Conservation (phyloP, 345 rosid genomes). For the Populus pruinosa region DNA sequence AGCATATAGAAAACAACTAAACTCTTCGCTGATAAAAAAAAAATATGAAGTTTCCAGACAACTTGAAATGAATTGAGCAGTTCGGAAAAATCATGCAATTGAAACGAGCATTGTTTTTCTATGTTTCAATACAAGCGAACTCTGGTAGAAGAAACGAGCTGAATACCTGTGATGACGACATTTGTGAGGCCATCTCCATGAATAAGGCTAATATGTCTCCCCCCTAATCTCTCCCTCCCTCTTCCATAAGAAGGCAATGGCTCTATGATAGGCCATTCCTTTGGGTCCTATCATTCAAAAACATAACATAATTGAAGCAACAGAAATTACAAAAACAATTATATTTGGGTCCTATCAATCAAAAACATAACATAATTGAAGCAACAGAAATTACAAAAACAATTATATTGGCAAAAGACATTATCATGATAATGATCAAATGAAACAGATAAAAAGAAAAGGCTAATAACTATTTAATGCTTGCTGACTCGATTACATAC, state of each 20-base stretch:
- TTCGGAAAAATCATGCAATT: background rate
- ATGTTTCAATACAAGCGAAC: background rate
- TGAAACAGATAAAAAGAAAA: background rate
- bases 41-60: background rate
- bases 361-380: constrained; percentile 5
- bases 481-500: background rate
- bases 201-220: constrained; percentile 93
- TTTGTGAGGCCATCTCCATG: constrained; percentile 88
- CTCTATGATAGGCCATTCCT: constrained; percentile 90
- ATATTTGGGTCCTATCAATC: constrained; percentile 44
- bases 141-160: background rate
- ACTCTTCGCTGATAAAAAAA: background rate
- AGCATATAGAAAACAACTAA: background rate
- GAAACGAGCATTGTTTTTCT: background rate
- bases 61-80: background rate
- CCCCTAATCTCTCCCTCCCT: constrained; percentile 97
- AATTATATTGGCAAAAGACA: background rate
- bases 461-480: background rate
- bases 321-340: background rate
- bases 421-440: background rate
- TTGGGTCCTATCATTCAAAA: constrained; percentile 46
- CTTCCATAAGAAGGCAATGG: constrained; percentile 98
- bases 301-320: background rate
- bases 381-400: background rate
- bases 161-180: constrained; percentile 82